Evolutionary conservation across 371 early-diverging fungal genomes (phyloP), one percentile per base, ranked within the genome.

Genomic region (Entomophthora muscae): DNA sequence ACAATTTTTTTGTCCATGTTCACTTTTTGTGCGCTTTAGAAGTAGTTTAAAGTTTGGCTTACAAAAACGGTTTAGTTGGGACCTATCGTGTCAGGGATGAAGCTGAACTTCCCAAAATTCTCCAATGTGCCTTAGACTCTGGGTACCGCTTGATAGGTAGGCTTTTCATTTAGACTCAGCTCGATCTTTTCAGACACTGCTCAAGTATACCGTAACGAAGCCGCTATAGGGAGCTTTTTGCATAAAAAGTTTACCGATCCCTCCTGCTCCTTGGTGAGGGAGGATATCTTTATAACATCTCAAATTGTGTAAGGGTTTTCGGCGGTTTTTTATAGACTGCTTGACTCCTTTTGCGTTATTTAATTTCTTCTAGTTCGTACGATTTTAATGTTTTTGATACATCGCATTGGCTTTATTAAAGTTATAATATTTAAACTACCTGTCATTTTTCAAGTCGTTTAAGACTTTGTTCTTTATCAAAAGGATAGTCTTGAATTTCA

Each of bases 201-300:
- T 2, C 72, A 82, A 1, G 85, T 81, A 0, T 93, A 95, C 70
- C 75, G 75, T 63, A 98, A 98, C 68, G 98, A 98, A 71, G 75
- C 71, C 24, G 76, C 72, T 0, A 79, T 98, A 32, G 96, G 96
- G 10, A 66, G 69, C 5, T 79, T 83, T 12, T 58, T 95, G 5
- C 70, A 75, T 3, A 75, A 83, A 26, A 71, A 83, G 27, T 77
- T 95, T 57, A 66, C 68, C 1, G 75, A 83, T 54, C 66, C 71
- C 12, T 65, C 72, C 1, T 77, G 78, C 24, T 71, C 69, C n/a
- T 64, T 93, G 0, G 66, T 72, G 42, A 76, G 98, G n/a, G 66
- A 83, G 33, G 92, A 94, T 28, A 53, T 98, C 1, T 98, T 95
- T 78, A 79, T 98, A 55, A 93, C 95, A 0, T 89, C 90, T n/a